Conservation (phyloP, 164 flowering plant species). For the Liquidambar formosana region DNA sequence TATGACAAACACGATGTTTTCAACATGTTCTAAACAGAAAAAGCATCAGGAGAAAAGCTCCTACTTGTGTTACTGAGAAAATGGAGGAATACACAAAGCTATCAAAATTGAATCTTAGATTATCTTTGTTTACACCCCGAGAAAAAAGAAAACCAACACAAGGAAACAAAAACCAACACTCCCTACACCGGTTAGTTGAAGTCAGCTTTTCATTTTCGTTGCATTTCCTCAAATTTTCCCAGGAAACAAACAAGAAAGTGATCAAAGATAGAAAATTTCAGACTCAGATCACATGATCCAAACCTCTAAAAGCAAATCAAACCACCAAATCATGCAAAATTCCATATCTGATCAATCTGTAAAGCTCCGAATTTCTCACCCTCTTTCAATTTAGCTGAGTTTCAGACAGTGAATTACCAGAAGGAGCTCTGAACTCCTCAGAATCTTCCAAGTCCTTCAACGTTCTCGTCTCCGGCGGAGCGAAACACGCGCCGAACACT, state of each 20-base stretch:
- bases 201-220: background rate
- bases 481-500: conserved; percentile 48
- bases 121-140: too few relatives aligned
- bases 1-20: too few relatives aligned
- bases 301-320: conserved; percentile 1
- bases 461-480: conserved; percentile 51
- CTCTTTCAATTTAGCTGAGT: background rate
- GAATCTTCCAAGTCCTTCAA: conserved; percentile 14
- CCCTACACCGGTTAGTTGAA: too few relatives aligned
- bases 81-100: too few relatives aligned
- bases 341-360: background rate
- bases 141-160: too few relatives aligned
- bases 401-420: conserved; percentile 23
- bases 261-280: background rate
- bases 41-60: too few relatives aligned
- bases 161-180: too few relatives aligned
- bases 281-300: background rate
- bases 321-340: background rate
- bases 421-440: conserved; percentile 28
- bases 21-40: too few relatives aligned
- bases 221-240: background rate
- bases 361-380: background rate
- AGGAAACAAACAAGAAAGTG: background rate
- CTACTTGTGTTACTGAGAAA: too few relatives aligned
- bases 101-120: too few relatives aligned